Base-by-base conservation (phyloP, 768 basidiomycete genomes). In the Amanita pseudoporphyria region DNA sequence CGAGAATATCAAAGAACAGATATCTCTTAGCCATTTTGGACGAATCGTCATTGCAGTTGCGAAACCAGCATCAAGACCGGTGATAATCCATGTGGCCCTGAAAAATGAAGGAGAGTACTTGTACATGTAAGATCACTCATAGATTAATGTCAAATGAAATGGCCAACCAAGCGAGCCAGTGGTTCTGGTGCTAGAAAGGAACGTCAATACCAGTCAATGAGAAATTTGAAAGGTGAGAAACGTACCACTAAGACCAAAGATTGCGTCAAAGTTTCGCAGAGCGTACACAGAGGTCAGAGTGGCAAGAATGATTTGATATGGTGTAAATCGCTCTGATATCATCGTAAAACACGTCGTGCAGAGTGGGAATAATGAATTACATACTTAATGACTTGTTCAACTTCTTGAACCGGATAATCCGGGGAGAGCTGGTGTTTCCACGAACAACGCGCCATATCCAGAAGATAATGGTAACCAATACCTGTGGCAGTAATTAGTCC, bases 61-160 rank as follows among this genome's bases (percentile, higher is more conserved):
- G 60, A 98, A 97, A 1, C 94, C 96, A 2, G 94, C 92, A 62
- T 99, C 96, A n/a, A 97, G 71, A 1, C 93, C 94, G 0, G 89
- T 95, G 43, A 67, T 79, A 51, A 99, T 83, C 86, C 93, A 99
- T 45, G 94, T 95, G 6, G 93, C 95, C 21, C 96, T 85, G 68
- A 94, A 95, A 66, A 93, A 96, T 2, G 89, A 86, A 0, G 88
- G 78, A 3, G 91, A 87, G 61, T 96, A 95, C 91, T 93, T 46
- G 38, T 26, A 35, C 18, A 35, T 24, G 47, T 36, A 16, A 46
- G 52, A 33, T 45, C 38, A 4, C 49, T 33, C 45, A 31, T 42
- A 21, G 21, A 33, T 30, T 39, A 1, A 33, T 19, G 39, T 39
- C 16, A 31, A 13, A 32, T 12, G 33, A 52, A 33, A 18, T 10